phyloP scores from a whole-genome alignment of 2,329 filamentous ascomycete genomes.

The Beauveria bassiana region DNA sequence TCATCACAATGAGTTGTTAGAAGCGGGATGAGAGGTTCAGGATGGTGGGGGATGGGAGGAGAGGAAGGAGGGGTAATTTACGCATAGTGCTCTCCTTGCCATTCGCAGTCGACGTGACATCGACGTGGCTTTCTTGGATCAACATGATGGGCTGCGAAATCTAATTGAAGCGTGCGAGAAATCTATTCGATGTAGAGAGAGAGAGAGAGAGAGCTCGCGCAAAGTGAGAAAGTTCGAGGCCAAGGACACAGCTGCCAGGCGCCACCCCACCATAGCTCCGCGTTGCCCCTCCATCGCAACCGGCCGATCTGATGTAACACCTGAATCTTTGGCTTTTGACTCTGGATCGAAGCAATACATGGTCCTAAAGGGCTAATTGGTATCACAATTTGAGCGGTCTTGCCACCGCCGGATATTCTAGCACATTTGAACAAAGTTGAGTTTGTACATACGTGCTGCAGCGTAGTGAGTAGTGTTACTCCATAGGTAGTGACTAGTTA shows the following conservation, averaged over 20 bases:
- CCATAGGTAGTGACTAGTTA: not conserved
- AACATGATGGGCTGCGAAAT: slow-evolving; percentile 32
- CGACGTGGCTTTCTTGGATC: slow-evolving; percentile 44
- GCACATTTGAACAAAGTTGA: not conserved
- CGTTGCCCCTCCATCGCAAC: not conserved
- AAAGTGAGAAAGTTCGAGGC: not conserved
- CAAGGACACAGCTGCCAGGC: not conserved
- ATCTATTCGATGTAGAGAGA: too few relatives aligned
- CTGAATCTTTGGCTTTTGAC: not conserved
- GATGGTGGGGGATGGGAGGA: slow-evolving; percentile 10
- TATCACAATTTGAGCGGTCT: too few relatives aligned
- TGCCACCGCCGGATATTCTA: too few relatives aligned
- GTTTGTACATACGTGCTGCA: not conserved
- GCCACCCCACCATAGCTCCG: not conserved
- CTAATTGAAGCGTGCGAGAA: too few relatives aligned
- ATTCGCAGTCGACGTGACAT: slow-evolving; percentile 43
- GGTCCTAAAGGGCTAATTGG: too few relatives aligned
- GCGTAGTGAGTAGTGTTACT: not conserved
- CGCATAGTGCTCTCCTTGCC: slow-evolving; percentile 49
- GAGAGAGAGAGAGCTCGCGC: not conserved
- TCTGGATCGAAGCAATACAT: too few relatives aligned
- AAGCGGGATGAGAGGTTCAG: not conserved
- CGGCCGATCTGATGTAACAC: not conserved
- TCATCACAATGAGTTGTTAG: not conserved
- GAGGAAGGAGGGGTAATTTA: slow-evolving; percentile 20